Evolutionary conservation across 228 moss, liverwort and hornwort genomes (phyloP).

Genomic region (Sphagnum magellanicum): DNA sequence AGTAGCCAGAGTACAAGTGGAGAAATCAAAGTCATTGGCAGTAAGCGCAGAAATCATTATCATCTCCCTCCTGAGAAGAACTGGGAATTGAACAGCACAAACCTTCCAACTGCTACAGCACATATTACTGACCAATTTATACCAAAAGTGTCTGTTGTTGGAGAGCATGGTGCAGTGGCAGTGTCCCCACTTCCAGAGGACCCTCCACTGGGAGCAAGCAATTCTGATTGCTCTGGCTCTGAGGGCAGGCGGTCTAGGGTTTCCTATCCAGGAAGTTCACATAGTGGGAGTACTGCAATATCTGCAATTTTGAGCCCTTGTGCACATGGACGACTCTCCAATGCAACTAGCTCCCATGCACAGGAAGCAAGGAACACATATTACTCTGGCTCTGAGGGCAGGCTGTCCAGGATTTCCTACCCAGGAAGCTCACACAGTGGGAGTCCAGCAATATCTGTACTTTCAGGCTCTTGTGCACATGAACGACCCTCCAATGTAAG

Average conservation of each 20-base stretch:
- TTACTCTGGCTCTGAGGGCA: constrained; percentile 21
- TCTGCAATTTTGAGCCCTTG: too few relatives aligned
- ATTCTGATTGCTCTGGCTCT: constrained; percentile 28
- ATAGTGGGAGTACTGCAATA: too few relatives aligned
- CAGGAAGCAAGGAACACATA: too few relatives aligned
- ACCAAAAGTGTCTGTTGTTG: too few relatives aligned
- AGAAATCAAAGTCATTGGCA: constrained; percentile 31
- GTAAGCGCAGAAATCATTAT: constrained; percentile 17
- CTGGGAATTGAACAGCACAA: neutral
- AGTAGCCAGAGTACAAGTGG: constrained; percentile 26
- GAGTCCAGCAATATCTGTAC: neutral
- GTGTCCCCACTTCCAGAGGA: constrained; percentile 28
- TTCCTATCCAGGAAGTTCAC: too few relatives aligned
- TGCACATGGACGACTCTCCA: too few relatives aligned
- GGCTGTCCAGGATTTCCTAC: constrained; percentile 1
- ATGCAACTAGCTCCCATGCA: too few relatives aligned
- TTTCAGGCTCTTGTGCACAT: neutral
- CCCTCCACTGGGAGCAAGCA: constrained; percentile 22
- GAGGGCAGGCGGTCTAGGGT: neutral
- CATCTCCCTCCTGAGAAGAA: constrained; percentile 4
- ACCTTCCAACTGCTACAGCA: neutral
- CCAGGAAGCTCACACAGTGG: constrained; percentile 5
- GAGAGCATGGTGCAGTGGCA: neutral
- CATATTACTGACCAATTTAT: too few relatives aligned
- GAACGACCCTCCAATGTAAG: constrained; percentile 53